These are phyloP conservation scores for Chytriomyces sp. DNA, from an alignment of 192 early-diverging fungal species.

Conservation along the genomic window DNA sequence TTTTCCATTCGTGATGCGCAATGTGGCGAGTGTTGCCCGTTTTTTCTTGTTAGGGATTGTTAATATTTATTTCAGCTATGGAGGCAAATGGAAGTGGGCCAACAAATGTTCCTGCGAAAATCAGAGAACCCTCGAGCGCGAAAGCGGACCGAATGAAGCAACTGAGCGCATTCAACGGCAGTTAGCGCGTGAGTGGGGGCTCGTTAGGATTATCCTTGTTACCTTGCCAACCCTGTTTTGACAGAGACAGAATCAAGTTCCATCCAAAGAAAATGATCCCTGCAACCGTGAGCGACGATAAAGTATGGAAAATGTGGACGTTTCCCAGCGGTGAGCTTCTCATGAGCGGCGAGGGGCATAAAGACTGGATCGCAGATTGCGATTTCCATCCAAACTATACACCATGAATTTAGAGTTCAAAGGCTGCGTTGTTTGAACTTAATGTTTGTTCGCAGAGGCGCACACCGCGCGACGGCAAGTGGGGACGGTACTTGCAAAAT, in stretches of 20 bases:
- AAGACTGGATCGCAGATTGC: conserved; percentile 63
- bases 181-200: conserved; percentile 54
- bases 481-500: conserved; percentile 63
- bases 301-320: conserved; percentile 64
- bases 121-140: conserved; percentile 44
- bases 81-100: no score
- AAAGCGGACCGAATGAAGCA: conserved; percentile 52
- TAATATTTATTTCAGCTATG: no score
- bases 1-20: background rate
- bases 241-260: conserved; percentile 53
- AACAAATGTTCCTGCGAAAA: no score
- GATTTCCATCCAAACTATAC: conserved; percentile 63
- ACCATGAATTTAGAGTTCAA: background rate
- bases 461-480: conserved; percentile 54
- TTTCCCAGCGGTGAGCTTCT: conserved; percentile 63
- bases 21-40: no score
- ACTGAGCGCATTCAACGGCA: conserved; percentile 50
- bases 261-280: conserved; percentile 65
- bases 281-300: conserved; percentile 63
- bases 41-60: no score
- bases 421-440: background rate
- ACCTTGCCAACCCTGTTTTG: conserved; percentile 8
- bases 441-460: background rate
- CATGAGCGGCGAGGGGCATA: conserved; percentile 60
- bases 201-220: conserved; percentile 8